These are phyloP conservation scores for Harrya chromipes DNA, from an alignment of 768 basidiomycete species.

Conservation along the genomic window DNA sequence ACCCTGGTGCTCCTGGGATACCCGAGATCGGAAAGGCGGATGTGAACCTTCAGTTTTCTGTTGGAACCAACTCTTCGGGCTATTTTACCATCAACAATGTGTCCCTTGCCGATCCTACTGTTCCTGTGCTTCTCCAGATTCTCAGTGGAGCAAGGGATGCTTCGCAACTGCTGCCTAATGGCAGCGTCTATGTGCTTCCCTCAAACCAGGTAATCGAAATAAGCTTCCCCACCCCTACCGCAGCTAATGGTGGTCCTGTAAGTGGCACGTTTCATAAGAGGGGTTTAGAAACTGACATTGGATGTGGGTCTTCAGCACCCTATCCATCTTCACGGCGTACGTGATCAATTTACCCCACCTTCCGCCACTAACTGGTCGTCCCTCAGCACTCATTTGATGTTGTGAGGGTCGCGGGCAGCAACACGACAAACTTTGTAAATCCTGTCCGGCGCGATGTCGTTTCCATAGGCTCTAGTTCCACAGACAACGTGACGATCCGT, in stretches of 20 bases:
- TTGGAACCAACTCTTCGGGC: not conserved
- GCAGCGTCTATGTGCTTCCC: slow-evolving; percentile 44
- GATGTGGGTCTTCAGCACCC: slow-evolving; percentile 22
- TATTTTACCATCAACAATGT: slow-evolving; percentile 24
- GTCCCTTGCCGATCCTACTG: slow-evolving; percentile 37
- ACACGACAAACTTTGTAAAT: slow-evolving; percentile 30
- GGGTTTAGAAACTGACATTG: not conserved
- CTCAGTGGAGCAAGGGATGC: slow-evolving; percentile 46
- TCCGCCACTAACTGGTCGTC: not conserved
- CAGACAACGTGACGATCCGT: slow-evolving; percentile 48
- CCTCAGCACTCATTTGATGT: slow-evolving; percentile 33
- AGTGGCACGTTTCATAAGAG: slow-evolving; percentile 1
- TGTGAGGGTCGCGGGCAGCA: slow-evolving; percentile 27
- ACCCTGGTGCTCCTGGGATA: slow-evolving; percentile 34
- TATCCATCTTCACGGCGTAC: slow-evolving; percentile 36
- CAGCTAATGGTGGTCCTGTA: slow-evolving; percentile 21
- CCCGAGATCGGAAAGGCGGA: slow-evolving; percentile 38
- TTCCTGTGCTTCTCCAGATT: slow-evolving; percentile 54
- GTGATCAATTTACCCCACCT: not conserved
- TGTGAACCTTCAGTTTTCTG: slow-evolving; percentile 28
- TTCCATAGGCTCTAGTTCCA: slow-evolving; percentile 18
- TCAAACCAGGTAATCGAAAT: slow-evolving; percentile 43
- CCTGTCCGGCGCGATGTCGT: slow-evolving; percentile 32
- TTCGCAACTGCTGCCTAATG: slow-evolving; percentile 43
- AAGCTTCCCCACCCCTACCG: slow-evolving; percentile 35